These are phyloP conservation scores for Lanmaoa rubissima DNA, from an alignment of 768 basidiomycete species.

Conservation along the genomic window DNA sequence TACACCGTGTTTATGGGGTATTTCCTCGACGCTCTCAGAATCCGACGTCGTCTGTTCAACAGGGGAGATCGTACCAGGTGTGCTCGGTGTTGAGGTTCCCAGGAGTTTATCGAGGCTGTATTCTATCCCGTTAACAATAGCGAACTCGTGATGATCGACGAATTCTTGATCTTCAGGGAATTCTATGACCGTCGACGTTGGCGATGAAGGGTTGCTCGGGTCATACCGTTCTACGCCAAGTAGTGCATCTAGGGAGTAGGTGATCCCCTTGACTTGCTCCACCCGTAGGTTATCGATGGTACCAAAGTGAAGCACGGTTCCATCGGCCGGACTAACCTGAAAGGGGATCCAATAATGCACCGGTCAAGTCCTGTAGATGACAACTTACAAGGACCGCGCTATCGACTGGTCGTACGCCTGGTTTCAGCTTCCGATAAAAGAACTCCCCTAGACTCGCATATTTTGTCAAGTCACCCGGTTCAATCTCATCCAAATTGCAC, in stretches of 20 bases:
- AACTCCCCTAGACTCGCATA: conserved; percentile 93
- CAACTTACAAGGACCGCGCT: conserved; percentile 63
- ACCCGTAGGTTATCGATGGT: conserved; percentile 75
- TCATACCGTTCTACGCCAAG: conserved; percentile 65
- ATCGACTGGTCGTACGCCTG: conserved; percentile 79
- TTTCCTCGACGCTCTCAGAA: conserved; percentile 22
- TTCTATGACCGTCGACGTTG: conserved; percentile 40
- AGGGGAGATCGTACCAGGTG: conserved; percentile 41
- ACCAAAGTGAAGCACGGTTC: conserved; percentile 89
- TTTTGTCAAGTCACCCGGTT: conserved; percentile 67
- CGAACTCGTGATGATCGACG: conserved; percentile 89
- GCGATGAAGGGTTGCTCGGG: conserved; percentile 44
- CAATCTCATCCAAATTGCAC: conserved; percentile 91
- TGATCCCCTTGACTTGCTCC: conserved; percentile 97
- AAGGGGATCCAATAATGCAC: neutral
- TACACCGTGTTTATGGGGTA: conserved; percentile 59
- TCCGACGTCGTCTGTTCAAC: conserved; percentile 14
- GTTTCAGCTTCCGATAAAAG: conserved; percentile 87
- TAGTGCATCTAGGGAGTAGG: conserved; percentile 92
- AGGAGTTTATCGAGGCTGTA: conserved; percentile 92
- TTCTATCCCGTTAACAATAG: conserved; percentile 94
- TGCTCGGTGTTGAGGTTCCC: conserved; percentile 47
- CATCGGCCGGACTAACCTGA: conserved; percentile 93
- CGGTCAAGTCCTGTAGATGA: neutral
- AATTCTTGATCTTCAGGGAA: conserved; percentile 48